A percentile compares a stretch with the other conserved stretches of the same genome.
Conservation (phyloP, 2,329 filamentous ascomycete species). For the Shiraia sp. region DNA sequence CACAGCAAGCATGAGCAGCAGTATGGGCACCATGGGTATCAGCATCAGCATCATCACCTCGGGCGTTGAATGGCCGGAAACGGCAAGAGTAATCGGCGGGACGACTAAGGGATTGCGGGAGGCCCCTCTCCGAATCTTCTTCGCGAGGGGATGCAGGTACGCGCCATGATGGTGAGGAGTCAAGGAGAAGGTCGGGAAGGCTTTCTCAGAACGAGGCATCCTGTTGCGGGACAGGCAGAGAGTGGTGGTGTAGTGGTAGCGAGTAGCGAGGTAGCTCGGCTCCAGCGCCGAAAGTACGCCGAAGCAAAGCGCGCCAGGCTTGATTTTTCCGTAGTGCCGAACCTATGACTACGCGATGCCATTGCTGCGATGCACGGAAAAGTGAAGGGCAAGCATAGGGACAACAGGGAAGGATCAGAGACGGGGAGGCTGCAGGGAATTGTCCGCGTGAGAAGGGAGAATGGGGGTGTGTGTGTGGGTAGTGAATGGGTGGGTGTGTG, state of each 20-base stretch:
- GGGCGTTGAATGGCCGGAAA: no score
- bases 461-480: no score
- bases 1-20: no score
- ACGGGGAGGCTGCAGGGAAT: slow-evolving; percentile 3
- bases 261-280: slow-evolving; percentile 2
- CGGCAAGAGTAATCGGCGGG: no score
- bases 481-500: no score
- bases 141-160: slow-evolving; percentile 16
- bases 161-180: slow-evolving; percentile 2
- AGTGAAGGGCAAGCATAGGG: slow-evolving; percentile 12
- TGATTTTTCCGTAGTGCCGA: slow-evolving; percentile 26
- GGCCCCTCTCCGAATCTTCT: slow-evolving; percentile 6
- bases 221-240: slow-evolving; percentile 5
- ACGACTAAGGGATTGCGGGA: no score
- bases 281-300: slow-evolving; percentile 22
- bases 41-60: no score
- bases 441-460: slow-evolving; percentile 3
- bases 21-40: no score
- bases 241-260: no score
- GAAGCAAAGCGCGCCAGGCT: slow-evolving; percentile 30
- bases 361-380: slow-evolving; percentile 17
- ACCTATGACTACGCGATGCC: slow-evolving; percentile 15
- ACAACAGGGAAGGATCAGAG: slow-evolving; percentile 3
- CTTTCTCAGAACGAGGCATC: slow-evolving; percentile 5
- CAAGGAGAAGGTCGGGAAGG: slow-evolving; percentile 11